These are phyloP conservation scores for Friedmanniomyces endolithicus DNA, from an alignment of 495 filamentous ascomycete species.

Conservation along the genomic window DNA sequence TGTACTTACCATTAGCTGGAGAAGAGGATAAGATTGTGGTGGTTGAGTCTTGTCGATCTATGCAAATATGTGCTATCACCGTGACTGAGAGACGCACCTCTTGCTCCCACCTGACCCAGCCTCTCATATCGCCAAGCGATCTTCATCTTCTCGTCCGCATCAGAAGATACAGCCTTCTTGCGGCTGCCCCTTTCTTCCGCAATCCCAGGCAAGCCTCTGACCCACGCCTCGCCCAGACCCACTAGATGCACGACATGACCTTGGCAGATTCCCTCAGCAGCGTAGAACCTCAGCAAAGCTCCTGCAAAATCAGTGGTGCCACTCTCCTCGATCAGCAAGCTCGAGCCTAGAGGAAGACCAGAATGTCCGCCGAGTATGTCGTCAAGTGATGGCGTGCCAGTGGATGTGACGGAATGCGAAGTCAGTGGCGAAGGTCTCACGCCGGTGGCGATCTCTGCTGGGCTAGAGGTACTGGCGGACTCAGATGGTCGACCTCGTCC, in stretches of 20 bases:
- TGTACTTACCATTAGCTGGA: conserved; percentile 15
- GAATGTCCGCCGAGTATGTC: conserved; percentile 74
- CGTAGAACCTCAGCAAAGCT: conserved; percentile 74
- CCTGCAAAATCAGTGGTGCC: conserved; percentile 92
- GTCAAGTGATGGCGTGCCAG: conserved; percentile 75
- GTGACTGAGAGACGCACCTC: conserved; percentile 33
- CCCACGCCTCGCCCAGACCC: conserved; percentile 68
- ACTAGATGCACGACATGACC: conserved; percentile 80
- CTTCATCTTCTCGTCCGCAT: conserved; percentile 66
- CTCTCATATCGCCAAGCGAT: conserved; percentile 97
- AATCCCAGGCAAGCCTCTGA: conserved; percentile 66
- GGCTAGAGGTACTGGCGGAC: background rate
- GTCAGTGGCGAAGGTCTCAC: conserved; percentile 81
- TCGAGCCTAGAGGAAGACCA: conserved; percentile 73
- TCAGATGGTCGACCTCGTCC: conserved; percentile 20
- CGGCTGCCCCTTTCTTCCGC: conserved; percentile 35
- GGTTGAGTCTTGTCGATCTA: background rate
- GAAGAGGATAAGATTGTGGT: background rate
- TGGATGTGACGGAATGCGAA: conserved; percentile 80
- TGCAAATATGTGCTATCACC: conserved; percentile 10
- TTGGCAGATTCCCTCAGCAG: conserved; percentile 84
- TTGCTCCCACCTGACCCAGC: conserved; percentile 51
- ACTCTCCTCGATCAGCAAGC: conserved; percentile 74
- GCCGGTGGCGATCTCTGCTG: conserved; percentile 24
- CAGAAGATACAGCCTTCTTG: conserved; percentile 18